Conservation (phyloP, 2,329 filamentous ascomycete genomes). For the Sclerotinia glacialis region DNA sequence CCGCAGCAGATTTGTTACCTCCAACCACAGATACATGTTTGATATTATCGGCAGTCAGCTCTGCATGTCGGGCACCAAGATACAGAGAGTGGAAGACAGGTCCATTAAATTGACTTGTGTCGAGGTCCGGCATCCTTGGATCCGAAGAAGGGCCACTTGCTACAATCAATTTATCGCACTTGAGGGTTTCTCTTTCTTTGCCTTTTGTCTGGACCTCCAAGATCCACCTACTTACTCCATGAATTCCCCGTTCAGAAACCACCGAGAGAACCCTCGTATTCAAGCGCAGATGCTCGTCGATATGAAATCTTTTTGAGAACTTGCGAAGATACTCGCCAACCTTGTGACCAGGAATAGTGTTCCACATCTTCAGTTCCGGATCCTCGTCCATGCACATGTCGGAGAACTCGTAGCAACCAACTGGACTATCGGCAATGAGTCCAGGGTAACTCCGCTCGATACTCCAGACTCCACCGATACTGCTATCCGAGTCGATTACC, state of each 20-base stretch:
- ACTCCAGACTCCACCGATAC: conserved; percentile 67
- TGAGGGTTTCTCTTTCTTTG: not conserved
- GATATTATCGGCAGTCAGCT: conserved; percentile 21
- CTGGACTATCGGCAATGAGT: conserved; percentile 69
- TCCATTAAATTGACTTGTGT: conserved; percentile 20
- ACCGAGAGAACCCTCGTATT: conserved; percentile 45
- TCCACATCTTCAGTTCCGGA: conserved; percentile 19
- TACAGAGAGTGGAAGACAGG: conserved; percentile 25
- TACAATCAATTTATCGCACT: conserved; percentile 23
- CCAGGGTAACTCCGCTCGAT: conserved; percentile 63
- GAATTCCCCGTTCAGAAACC: not conserved
- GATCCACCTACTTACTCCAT: conserved; percentile 12
- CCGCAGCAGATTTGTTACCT: conserved; percentile 27
- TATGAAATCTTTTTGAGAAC: conserved; percentile 24
- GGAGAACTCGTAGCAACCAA: conserved; percentile 68
- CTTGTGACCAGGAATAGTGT: conserved; percentile 19
- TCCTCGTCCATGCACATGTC: conserved; percentile 55
- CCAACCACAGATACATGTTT: conserved; percentile 26
- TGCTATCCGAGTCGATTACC: conserved; percentile 56
- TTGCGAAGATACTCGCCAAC: conserved; percentile 28
- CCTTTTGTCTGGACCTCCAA: conserved; percentile 17
- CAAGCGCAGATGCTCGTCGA: conserved; percentile 20
- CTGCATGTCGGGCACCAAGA: conserved; percentile 14
- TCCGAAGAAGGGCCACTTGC: conserved; percentile 24
- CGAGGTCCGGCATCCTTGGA: conserved; percentile 25